Base-by-base conservation (phyloP, 179 eudicot genomes). In the Drosera spatulata region DNA sequence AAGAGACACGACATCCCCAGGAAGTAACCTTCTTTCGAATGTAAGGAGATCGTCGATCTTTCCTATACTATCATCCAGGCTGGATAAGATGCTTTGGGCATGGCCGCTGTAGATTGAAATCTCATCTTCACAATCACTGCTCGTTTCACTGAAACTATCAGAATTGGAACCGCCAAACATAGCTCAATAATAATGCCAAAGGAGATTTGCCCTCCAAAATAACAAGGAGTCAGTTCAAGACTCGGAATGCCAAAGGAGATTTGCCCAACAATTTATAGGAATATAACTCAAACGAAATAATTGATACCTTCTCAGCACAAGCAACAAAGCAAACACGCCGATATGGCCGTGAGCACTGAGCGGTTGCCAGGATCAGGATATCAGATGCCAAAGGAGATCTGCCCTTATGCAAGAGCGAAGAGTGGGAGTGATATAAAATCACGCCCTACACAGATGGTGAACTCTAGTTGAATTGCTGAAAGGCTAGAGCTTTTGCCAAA, bases 1-100 rank as follows among this genome's bases (percentile, higher is more conserved):
- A 6, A 78, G 68, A 49, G 81, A 73, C 46, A 94, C 99, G 56
- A 87, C 62, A 72, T 90, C 97, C 10, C 96, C 97, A 62, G 76
- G 79, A 10, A 63, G 43, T 69, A 83, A 90, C 38, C 70, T 79
- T 66, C 94, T 83, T 71, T 94, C 99, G 55, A 90, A 90, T 15
- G 82, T 79, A 58, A 94, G 93, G 49, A 90, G 81, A 77, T 94
- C 95, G 41, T 94, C 99, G 39, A 94, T 91, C 69, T 90, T 94
- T 37, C 80, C 88, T 41, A 94, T 85, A 44, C 87, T 78, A 64
- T 90, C 87, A 69, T 87, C 89, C 2, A 94, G 95, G 71, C 73
- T 80, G 43, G 97, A 87, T 45, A 94, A 73, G 55, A 94, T 85
- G 64, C 72, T 81, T 66, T 69, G 74, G 40, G 99, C 99, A 12